A percentile compares a stretch with the other conserved stretches of the same genome.
Evolutionary conservation across 805 yeast species (phyloP).

Genomic region (Pichia exigua): DNA sequence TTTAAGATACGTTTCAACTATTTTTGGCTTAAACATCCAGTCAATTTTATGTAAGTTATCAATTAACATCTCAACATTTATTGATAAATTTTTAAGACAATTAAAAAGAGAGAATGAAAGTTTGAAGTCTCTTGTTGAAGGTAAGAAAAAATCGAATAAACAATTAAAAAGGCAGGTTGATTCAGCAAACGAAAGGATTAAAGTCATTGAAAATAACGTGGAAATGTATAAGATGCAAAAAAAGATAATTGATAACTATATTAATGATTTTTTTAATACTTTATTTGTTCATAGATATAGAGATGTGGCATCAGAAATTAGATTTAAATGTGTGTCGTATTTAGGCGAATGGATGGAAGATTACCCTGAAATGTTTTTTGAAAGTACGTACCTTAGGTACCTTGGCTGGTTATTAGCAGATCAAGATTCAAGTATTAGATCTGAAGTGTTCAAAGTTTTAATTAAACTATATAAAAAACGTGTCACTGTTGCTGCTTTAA

Average conservation of each 20-base stretch:
- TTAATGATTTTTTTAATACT: constrained; percentile 58
- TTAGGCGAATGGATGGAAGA: constrained; percentile 67
- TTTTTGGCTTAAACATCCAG: constrained; percentile 51
- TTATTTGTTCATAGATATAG: constrained; percentile 71
- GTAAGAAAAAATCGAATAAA: constrained; percentile 19
- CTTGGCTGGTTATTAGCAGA: constrained; percentile 86
- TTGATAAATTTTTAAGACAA: constrained; percentile 40
- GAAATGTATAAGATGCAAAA: constrained; percentile 39
- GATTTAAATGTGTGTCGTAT: constrained; percentile 58
- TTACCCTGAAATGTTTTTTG: constrained; percentile 65
- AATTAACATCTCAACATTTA: constrained; percentile 27
- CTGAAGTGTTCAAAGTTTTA: constrained; percentile 54
- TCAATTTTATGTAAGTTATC: constrained; percentile 49
- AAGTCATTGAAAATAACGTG: constrained; percentile 37
- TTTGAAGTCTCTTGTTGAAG: constrained; percentile 6
- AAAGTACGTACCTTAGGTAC: constrained; percentile 62
- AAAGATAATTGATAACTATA: constrained; percentile 44
- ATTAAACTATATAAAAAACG: constrained; percentile 38
- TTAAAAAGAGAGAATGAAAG: constrained; percentile 24
- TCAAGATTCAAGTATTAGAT: constrained; percentile 48
- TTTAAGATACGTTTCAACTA: constrained; percentile 59
- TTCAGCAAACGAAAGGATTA: constrained; percentile 34
- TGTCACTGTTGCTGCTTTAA: constrained; percentile 50
- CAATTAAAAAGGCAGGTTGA: constrained; percentile 26
- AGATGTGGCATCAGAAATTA: constrained; percentile 65